Conservation (phyloP, 192 early-diverging fungal species). For the Globomyces pollinis-pini region DNA sequence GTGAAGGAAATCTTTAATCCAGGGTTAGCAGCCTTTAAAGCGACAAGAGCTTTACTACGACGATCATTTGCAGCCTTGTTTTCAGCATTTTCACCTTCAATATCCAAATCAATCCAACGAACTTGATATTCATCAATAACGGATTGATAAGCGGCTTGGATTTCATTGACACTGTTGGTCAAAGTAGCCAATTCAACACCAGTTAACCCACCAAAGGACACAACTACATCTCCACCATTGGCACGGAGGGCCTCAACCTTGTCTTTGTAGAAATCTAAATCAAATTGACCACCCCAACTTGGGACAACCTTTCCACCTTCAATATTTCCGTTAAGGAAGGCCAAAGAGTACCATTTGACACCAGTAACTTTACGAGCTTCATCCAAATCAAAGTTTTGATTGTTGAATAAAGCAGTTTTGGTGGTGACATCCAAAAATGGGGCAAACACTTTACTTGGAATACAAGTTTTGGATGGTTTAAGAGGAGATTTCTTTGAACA, state of each 20-base stretch:
- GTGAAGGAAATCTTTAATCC: constrained; percentile 29
- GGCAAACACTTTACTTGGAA: constrained; percentile 26
- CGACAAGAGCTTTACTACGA: constrained; percentile 27
- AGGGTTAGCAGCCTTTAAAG: constrained; percentile 19
- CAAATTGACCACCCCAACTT: neutral
- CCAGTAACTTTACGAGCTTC: constrained; percentile 15
- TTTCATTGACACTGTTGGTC: constrained; percentile 9
- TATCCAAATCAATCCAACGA: constrained; percentile 37
- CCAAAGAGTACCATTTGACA: constrained; percentile 32
- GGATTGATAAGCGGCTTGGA: constrained; percentile 23
- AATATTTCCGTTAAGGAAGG: constrained; percentile 24
- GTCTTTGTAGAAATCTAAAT: constrained; percentile 11
- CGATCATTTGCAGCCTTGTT: constrained; percentile 20
- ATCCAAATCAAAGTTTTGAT: constrained; percentile 11
- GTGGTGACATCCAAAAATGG: constrained; percentile 33
- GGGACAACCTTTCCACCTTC: constrained; percentile 7
- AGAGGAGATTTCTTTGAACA: too few species aligned
- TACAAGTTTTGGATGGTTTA: too few species aligned
- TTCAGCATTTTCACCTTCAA: constrained; percentile 28
- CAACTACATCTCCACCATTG: constrained; percentile 32
- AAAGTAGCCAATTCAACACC: constrained; percentile 25
- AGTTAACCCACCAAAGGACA: constrained; percentile 38
- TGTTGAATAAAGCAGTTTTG: neutral
- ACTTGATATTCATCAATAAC: constrained; percentile 29
- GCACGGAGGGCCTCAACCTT: constrained; percentile 13